phyloP scores from a whole-genome alignment of 2,329 filamentous ascomycete species.

The Calonectria fujianensis region DNA sequence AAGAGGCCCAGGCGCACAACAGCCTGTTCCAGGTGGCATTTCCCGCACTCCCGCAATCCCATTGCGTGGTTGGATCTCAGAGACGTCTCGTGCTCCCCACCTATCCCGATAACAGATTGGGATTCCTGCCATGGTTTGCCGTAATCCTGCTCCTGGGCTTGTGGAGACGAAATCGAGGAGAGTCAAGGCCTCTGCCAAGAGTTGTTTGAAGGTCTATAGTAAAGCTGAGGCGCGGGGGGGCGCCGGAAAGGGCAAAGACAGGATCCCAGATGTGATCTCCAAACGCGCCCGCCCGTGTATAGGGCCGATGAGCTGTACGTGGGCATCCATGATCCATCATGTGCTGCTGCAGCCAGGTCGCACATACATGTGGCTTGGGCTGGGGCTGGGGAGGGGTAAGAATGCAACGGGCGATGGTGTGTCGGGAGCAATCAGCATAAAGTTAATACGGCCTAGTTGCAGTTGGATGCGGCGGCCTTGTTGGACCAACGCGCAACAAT shows the following conservation, averaged over 20 bases:
- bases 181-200: slow-evolving; percentile 40
- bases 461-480: slow-evolving; percentile 20
- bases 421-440: slow-evolving; percentile 35
- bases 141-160: slow-evolving; percentile 34
- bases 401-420: slow-evolving; percentile 20
- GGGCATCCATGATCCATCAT: slow-evolving; percentile 37
- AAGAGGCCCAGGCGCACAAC: slow-evolving; percentile 37
- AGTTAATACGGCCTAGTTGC: slow-evolving; percentile 10
- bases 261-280: slow-evolving; percentile 39
- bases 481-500: slow-evolving; percentile 24
- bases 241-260: slow-evolving; percentile 44
- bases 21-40: slow-evolving; percentile 38
- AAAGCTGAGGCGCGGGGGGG: slow-evolving; percentile 39
- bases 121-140: slow-evolving; percentile 38
- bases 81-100: slow-evolving; percentile 44
- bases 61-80: slow-evolving; percentile 38
- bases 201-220: slow-evolving; percentile 29
- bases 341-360: slow-evolving; percentile 34
- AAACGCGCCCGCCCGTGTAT: slow-evolving; percentile 38
- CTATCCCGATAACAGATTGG: slow-evolving; percentile 33
- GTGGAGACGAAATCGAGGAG: slow-evolving; percentile 44
- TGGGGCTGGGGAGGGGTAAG: neutral
- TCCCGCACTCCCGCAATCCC: slow-evolving; percentile 37
- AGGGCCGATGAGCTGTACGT: slow-evolving; percentile 42
- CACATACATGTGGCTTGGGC: slow-evolving; percentile 32